A percentile compares a stretch with the other conserved stretches of the same genome.
Conservation (phyloP, 2,329 filamentous ascomycete species). For the Curvularia spicifera region DNA sequence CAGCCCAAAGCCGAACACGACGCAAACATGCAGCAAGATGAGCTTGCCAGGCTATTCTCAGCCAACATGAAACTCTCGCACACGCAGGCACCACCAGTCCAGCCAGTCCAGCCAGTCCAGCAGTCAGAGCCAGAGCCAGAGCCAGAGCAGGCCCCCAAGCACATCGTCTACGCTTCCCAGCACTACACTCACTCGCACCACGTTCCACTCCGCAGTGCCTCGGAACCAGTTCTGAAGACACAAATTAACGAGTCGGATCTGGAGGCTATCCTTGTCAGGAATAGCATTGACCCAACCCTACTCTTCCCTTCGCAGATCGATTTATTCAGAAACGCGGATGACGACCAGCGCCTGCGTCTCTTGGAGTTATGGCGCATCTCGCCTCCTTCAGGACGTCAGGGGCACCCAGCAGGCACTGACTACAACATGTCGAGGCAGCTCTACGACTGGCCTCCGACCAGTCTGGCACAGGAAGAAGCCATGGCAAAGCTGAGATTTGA, state of each 20-base stretch:
- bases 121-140: slow-evolving; percentile 12
- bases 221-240: slow-evolving; percentile 40
- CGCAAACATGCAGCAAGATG: slow-evolving; percentile 71
- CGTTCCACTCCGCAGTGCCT: slow-evolving; percentile 50
- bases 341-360: slow-evolving; percentile 73
- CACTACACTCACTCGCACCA: slow-evolving; percentile 87
- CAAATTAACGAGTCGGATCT: slow-evolving; percentile 50
- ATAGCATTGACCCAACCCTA: slow-evolving; percentile 72
- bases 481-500: slow-evolving; percentile 67
- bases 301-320: slow-evolving; percentile 77
- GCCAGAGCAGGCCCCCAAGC: slow-evolving; percentile 43
- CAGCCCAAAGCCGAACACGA: slow-evolving; percentile 39
- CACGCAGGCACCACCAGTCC: slow-evolving; percentile 48
- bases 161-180: slow-evolving; percentile 76
- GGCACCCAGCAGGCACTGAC: slow-evolving; percentile 47
- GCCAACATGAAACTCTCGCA: slow-evolving; percentile 71
- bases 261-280: slow-evolving; percentile 65
- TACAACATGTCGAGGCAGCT: slow-evolving; percentile 53
- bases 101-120: slow-evolving; percentile 53
- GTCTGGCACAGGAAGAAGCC: slow-evolving; percentile 61
- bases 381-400: slow-evolving; percentile 61
- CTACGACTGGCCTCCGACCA: slow-evolving; percentile 62
- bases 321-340: slow-evolving; percentile 77
- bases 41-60: slow-evolving; percentile 80
- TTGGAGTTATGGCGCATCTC: slow-evolving; percentile 86